Evolutionary conservation across 139 green algal species (phyloP).

Genomic region (Picochlorum sp.): DNA sequence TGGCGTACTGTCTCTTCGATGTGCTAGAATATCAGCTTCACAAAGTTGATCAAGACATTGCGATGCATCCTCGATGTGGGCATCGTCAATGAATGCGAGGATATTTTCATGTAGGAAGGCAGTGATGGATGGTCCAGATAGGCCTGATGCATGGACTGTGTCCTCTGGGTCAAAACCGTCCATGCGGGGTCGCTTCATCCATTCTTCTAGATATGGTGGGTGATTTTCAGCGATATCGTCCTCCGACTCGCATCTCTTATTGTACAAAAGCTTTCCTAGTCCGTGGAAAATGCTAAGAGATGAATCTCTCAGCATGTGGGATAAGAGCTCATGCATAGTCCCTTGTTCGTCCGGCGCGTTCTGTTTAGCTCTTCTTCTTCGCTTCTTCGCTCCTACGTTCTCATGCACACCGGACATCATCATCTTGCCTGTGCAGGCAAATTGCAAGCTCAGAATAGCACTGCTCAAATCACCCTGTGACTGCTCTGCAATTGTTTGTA

Average conservation of each 20-base stretch:
- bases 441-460: constrained; percentile 39
- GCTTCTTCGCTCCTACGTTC: neutral
- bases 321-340: neutral
- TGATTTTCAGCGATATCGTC: neutral
- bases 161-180: constrained; percentile 38
- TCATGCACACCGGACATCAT: neutral
- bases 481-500: constrained; percentile 30
- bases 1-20: neutral
- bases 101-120: constrained; percentile 64
- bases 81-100: constrained; percentile 37
- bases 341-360: neutral
- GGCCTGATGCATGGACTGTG: constrained; percentile 32
- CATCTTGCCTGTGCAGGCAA: constrained; percentile 7
- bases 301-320: constrained; percentile 32
- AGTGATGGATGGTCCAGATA: constrained; percentile 36
- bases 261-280: constrained; percentile 76
- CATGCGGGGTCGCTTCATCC: constrained; percentile 20
- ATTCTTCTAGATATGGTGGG: constrained; percentile 3
- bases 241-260: constrained; percentile 41
- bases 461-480: constrained; percentile 34
- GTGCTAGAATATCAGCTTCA: constrained; percentile 22
- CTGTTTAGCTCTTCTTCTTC: neutral
- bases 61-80: constrained; percentile 35
- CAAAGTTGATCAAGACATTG: constrained; percentile 35
- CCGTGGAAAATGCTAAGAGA: constrained; percentile 61